Base-by-base conservation (phyloP, 2,329 filamentous ascomycete genomes). In the Fusarium nygamai region DNA sequence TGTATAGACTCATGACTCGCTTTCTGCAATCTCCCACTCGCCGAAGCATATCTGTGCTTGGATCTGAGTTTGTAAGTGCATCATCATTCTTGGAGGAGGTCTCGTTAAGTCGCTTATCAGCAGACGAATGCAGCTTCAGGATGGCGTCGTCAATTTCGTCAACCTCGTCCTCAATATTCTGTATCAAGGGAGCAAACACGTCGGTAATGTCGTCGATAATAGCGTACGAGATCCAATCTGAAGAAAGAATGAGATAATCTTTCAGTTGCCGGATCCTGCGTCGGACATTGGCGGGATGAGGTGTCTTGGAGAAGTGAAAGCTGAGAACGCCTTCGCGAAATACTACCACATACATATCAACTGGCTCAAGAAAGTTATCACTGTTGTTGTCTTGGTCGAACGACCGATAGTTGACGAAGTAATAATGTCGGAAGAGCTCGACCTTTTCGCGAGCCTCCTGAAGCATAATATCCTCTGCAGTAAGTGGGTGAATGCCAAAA, bases 141-240 rank as follows among this genome's bases (percentile, higher is more conserved):
- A 99, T 98, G 27, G 90, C 91, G 75, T 98, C 96, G 79, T 99
- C 96, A 74, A 99, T 98, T 67, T 97, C 93, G 81, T 99, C 96
- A 17, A 98, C 96, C 81, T 99, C 96, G 54, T 98, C 92, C 82
- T 99, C 96, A 59, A 99, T 98, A 31, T 89, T 91, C 78, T 97
- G 93, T 64, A 99, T 98, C 54, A 98, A 86, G 0, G 96, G 96
- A 11, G 93, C 93, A 80, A 98, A 99, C 6, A 95, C 95, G 82
- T 99, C 96, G 11, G 96, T 99, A 77, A 99, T 98, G 81, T 99
- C 96, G 83, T 99, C 96, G 73, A 98, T 98, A 75, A 98, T 93
- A 54, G 95, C 96, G 80, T 99, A 99, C 13, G 94, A 97, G 76
- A 99, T 98, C 96, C 96, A 99, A 82, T 99, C 96, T 0, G 96